phyloP scores from a whole-genome alignment of 441 rosid genomes.

The Mallotus repandus region DNA sequence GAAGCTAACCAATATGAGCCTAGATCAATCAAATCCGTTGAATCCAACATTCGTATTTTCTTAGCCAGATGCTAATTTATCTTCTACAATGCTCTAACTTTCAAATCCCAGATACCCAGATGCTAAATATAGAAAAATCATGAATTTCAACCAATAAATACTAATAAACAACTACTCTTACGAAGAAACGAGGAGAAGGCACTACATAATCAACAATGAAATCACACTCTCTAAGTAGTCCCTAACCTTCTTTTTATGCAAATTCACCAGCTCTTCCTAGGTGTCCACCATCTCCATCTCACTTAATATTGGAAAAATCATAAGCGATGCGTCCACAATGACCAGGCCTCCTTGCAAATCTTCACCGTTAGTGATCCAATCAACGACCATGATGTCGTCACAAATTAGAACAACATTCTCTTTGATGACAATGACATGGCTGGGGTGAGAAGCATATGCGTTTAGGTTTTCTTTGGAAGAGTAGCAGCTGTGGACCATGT shows the following conservation, averaged over 20 bases:
- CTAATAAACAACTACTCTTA: too few relatives aligned
- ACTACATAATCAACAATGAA: slow-evolving; percentile 63
- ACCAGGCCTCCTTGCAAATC: slow-evolving; percentile 29
- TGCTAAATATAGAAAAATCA: too few relatives aligned
- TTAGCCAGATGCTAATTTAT: too few relatives aligned
- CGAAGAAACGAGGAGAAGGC: slow-evolving; percentile 32
- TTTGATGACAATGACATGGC: slow-evolving; percentile 58
- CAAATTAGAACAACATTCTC: slow-evolving; percentile 62
- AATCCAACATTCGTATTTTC: too few relatives aligned
- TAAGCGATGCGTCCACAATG: slow-evolving; percentile 60
- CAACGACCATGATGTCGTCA: slow-evolving; percentile 79
- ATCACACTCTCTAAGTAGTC: slow-evolving; percentile 56
- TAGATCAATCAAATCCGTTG: too few relatives aligned
- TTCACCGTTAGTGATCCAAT: slow-evolving; percentile 61
- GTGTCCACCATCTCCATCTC: slow-evolving; percentile 56
- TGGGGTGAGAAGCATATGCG: slow-evolving; percentile 59
- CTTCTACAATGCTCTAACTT: too few relatives aligned
- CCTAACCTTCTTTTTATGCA: slow-evolving; percentile 57
- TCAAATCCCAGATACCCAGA: too few relatives aligned
- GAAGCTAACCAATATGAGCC: too few relatives aligned
- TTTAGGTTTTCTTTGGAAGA: slow-evolving; percentile 52
- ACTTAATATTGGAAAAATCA: slow-evolving; percentile 43
- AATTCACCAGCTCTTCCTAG: slow-evolving; percentile 42
- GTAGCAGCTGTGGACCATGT: slow-evolving; percentile 88
- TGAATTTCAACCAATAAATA: too few relatives aligned